phyloP scores from a whole-genome alignment of 2,329 filamentous ascomycete species.

The Claviceps maximensis region DNA sequence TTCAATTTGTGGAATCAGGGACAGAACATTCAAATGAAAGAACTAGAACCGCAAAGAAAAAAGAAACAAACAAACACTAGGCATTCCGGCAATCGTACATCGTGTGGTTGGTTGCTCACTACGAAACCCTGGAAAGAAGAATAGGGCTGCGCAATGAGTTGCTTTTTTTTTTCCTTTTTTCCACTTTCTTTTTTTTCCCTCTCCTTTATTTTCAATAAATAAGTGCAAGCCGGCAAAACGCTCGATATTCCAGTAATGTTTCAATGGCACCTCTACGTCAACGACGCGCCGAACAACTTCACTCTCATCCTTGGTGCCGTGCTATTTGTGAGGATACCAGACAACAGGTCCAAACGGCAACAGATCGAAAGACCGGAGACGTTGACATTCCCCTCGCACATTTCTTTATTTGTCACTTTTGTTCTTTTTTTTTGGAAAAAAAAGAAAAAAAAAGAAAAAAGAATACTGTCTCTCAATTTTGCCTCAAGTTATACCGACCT shows the following conservation, averaged over 20 bases:
- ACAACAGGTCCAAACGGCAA: neutral
- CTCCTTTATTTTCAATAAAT: neutral
- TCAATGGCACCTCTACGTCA: neutral
- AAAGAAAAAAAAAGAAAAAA: neutral
- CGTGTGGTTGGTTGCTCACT: constrained; percentile 3
- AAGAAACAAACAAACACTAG: constrained; percentile 2
- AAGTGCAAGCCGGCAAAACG: neutral
- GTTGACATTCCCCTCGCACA: neutral
- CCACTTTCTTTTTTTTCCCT: neutral
- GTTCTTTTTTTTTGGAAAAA: neutral
- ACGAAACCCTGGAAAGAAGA: neutral
- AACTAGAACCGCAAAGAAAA: neutral
- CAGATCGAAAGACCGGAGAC: neutral
- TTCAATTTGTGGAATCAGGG: neutral
- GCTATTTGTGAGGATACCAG: neutral
- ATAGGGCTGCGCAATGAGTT: neutral
- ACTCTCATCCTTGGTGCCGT: neutral
- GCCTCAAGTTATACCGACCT: neutral
- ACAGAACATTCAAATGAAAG: neutral
- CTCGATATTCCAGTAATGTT: neutral
- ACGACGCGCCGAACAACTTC: neutral
- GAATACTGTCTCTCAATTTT: neutral
- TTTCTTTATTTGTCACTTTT: neutral
- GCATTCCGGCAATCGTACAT: constrained; percentile 12
- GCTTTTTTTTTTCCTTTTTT: neutral